Evolutionary conservation across 2,329 filamentous ascomycete species (phyloP).

Genomic region (Tolypocladium endophyticum): DNA sequence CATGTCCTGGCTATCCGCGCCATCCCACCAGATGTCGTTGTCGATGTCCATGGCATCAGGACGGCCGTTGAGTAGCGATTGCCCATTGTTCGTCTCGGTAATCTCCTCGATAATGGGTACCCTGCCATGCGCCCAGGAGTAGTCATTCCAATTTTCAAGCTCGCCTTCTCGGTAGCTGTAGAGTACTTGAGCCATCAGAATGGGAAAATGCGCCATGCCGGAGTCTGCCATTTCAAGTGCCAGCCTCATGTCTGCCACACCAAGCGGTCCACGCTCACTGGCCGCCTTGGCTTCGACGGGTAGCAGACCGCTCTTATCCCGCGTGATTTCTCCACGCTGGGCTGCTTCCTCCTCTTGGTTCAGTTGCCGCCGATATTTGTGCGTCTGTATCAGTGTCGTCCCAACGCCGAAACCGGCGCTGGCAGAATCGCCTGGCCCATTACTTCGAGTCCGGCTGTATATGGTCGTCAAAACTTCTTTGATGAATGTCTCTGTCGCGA

Average conservation of each 20-base stretch:
- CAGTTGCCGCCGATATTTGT: slow-evolving; percentile 65
- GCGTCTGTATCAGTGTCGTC: slow-evolving; percentile 65
- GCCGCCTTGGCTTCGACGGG: slow-evolving; percentile 73
- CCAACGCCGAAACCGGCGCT: slow-evolving; percentile 54
- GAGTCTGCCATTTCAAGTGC: slow-evolving; percentile 66
- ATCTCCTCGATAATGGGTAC: slow-evolving; percentile 18
- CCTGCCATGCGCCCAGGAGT: slow-evolving; percentile 38
- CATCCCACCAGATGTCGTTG: slow-evolving; percentile 51
- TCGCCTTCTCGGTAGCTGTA: slow-evolving; percentile 67
- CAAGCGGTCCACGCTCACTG: slow-evolving; percentile 58
- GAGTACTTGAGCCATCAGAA: slow-evolving; percentile 60
- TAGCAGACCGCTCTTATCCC: slow-evolving; percentile 67
- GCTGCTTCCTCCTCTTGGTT: slow-evolving; percentile 65
- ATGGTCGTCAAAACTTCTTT: slow-evolving; percentile 55
- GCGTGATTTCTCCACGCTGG: slow-evolving; percentile 60
- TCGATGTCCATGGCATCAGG: slow-evolving; percentile 51
- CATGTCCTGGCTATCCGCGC: slow-evolving; percentile 40
- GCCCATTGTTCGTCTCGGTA: slow-evolving; percentile 8
- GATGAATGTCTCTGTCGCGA: slow-evolving; percentile 56
- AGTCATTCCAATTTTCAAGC: slow-evolving; percentile 55
- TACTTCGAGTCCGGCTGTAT: slow-evolving; percentile 53
- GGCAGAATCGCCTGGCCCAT: slow-evolving; percentile 52
- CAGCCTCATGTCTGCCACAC: slow-evolving; percentile 68
- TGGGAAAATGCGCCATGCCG: slow-evolving; percentile 67
- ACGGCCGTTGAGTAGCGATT: slow-evolving; percentile 36